These are phyloP conservation scores for Paramecium biaurelia DNA, from an alignment of 73 alveolate genomes.

Conservation along the genomic window DNA sequence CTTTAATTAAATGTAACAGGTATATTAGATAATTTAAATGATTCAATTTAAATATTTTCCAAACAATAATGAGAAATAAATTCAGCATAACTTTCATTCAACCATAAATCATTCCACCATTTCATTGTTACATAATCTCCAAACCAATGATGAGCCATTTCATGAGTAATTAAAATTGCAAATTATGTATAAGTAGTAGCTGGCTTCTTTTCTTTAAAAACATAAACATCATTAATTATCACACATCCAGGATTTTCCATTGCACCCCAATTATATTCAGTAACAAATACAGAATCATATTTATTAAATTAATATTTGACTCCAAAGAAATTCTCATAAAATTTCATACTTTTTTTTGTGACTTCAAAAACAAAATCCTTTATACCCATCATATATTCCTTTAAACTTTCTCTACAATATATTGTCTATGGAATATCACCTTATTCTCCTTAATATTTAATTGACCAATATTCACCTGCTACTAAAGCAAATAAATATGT, in stretches of 20 bases:
- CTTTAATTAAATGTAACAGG: constrained; percentile 52
- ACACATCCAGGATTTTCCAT: constrained; percentile 97
- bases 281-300: constrained; percentile 92
- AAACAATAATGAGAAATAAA: constrained; percentile 57
- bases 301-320: constrained; percentile 89
- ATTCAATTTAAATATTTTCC: constrained; percentile 30
- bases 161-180: constrained; percentile 86
- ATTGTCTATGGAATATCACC: constrained; percentile 2
- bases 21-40: constrained; percentile 48
- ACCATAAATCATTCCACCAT: constrained; percentile 97
- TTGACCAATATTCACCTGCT: constrained; percentile 62
- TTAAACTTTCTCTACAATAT: constrained; percentile 71
- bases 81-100: constrained; percentile 90
- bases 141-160: constrained; percentile 95
- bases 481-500: constrained; percentile 62
- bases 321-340: constrained; percentile 91
- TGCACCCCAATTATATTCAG: constrained; percentile 97
- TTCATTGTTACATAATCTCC: constrained; percentile 93
- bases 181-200: constrained; percentile 59
- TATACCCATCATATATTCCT: constrained; percentile 71
- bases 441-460: neutral
- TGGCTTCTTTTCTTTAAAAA: constrained; percentile 78
- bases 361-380: constrained; percentile 72
- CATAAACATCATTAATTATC: constrained; percentile 77
- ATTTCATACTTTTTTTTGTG: constrained; percentile 88